phyloP scores from a whole-genome alignment of 306 rosid genomes.

The Cicer arietinum region DNA sequence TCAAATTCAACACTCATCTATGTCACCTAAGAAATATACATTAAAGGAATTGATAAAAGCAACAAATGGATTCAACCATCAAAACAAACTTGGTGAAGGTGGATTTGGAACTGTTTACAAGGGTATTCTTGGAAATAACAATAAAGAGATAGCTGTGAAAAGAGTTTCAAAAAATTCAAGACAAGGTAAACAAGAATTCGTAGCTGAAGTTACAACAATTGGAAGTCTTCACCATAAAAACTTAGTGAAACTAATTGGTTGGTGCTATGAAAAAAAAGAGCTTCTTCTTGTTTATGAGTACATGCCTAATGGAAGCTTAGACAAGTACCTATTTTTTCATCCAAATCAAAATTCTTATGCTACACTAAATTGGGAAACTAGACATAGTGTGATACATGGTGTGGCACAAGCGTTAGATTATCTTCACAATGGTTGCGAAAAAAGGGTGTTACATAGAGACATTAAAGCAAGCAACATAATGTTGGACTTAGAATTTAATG shows the following conservation, averaged over 20 bases:
- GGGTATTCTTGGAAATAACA: conserved; percentile 53
- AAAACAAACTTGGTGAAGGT: conserved; percentile 76
- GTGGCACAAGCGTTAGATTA: conserved; percentile 80
- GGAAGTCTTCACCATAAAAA: conserved; percentile 79
- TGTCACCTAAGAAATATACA: conserved; percentile 60
- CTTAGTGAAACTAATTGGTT: conserved; percentile 75
- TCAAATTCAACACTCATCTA: conserved; percentile 59
- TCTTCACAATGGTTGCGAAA: conserved; percentile 75
- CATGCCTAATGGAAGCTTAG: conserved; percentile 83
- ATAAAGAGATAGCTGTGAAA: conserved; percentile 71
- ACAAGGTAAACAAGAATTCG: conserved; percentile 84
- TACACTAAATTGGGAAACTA: conserved; percentile 57
- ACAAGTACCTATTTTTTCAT: conserved; percentile 56
- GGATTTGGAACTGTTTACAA: conserved; percentile 85
- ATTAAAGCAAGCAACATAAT: conserved; percentile 79
- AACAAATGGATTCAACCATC: conserved; percentile 64
- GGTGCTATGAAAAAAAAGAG: conserved; percentile 80
- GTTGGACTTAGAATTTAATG: conserved; percentile 64
- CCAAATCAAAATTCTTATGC: not conserved
- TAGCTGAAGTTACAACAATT: conserved; percentile 83
- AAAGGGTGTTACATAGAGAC: conserved; percentile 76
- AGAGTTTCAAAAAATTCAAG: conserved; percentile 65
- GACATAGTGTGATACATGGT: conserved; percentile 58
- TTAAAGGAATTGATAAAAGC: conserved; percentile 60
- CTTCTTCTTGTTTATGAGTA: conserved; percentile 83